phyloP scores from a whole-genome alignment of 768 basidiomycete species.

The Suillus luteus region DNA sequence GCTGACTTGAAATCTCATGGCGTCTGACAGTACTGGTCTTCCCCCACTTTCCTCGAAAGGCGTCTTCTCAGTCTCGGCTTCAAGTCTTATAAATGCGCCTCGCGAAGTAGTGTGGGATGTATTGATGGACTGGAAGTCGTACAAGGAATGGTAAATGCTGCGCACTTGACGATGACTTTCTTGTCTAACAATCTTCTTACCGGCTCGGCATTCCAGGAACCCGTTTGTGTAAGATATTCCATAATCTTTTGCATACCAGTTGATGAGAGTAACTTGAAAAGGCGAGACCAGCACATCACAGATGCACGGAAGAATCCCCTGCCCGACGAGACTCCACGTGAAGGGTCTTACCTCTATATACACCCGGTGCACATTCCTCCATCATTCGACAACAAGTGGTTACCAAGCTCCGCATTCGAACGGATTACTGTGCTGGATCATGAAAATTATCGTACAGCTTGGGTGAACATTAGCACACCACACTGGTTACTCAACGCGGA shows the following conservation, averaged over 20 bases:
- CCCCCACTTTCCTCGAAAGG: constrained; percentile 44
- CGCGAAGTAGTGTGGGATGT: constrained; percentile 61
- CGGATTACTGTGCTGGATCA: constrained; percentile 53
- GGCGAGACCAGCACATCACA: constrained; percentile 51
- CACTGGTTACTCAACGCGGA: constrained; percentile 52
- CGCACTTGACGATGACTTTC: not conserved
- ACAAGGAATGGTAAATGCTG: constrained; percentile 57
- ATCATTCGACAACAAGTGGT: constrained; percentile 43
- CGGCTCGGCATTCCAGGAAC: constrained; percentile 48
- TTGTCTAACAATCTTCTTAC: constrained; percentile 13
- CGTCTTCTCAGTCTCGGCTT: constrained; percentile 50
- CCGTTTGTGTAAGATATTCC: constrained; percentile 55
- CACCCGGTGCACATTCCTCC: constrained; percentile 61
- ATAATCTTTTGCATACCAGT: constrained; percentile 6
- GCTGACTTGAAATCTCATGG: not conserved
- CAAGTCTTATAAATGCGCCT: constrained; percentile 60
- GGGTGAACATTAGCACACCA: constrained; percentile 47
- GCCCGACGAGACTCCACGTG: constrained; percentile 45
- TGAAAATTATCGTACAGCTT: constrained; percentile 57
- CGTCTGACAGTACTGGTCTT: constrained; percentile 21
- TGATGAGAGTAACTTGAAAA: constrained; percentile 23
- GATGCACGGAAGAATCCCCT: constrained; percentile 44
- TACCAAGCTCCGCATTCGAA: constrained; percentile 43
- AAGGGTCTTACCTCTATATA: constrained; percentile 51
- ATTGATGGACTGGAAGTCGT: constrained; percentile 60